phyloP scores from a whole-genome alignment of 2,329 filamentous ascomycete genomes.

The Curvularia lunata region DNA sequence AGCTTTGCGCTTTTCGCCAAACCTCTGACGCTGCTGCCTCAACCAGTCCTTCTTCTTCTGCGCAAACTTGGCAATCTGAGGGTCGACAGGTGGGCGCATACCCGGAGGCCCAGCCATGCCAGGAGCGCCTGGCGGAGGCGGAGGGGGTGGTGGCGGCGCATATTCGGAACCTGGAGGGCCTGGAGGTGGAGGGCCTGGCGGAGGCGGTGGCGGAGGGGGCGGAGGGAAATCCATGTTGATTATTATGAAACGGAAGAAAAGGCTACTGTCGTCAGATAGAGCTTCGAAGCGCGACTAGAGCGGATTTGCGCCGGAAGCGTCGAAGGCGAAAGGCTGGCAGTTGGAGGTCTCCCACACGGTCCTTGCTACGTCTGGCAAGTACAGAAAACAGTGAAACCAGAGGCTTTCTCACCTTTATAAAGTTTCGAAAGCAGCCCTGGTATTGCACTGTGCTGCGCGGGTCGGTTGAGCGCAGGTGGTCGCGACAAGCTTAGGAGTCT shows the following conservation, averaged over 20 bases:
- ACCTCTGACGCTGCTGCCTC: constrained; percentile 85
- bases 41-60: constrained; percentile 99
- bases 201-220: constrained; percentile 38
- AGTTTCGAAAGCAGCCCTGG: constrained; percentile 4
- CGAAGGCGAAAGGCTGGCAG: neutral
- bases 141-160: constrained; percentile 65
- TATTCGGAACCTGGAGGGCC: constrained; percentile 35
- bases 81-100: constrained; percentile 79
- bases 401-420: constrained; percentile 1
- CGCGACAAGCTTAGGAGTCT: constrained; percentile 31
- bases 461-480: constrained; percentile 17
- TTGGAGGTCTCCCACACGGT: neutral
- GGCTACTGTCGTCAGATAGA: constrained; percentile 5
- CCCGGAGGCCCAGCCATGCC: constrained; percentile 60
- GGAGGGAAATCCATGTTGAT: constrained; percentile 38
- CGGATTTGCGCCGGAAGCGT: neutral
- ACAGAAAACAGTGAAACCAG: neutral
- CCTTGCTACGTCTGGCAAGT: neutral
- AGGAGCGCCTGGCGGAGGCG: constrained; percentile 59
- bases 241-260: neutral
- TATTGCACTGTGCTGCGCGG: constrained; percentile 13
- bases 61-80: constrained; percentile 90
- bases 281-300: constrained; percentile 1
- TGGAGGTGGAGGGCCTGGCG: constrained; percentile 32
- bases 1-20: constrained; percentile 94